A percentile compares a stretch with the other conserved stretches of the same genome.
Conservation (phyloP, 768 basidiomycete genomes). For the Boletus coccyginus region DNA sequence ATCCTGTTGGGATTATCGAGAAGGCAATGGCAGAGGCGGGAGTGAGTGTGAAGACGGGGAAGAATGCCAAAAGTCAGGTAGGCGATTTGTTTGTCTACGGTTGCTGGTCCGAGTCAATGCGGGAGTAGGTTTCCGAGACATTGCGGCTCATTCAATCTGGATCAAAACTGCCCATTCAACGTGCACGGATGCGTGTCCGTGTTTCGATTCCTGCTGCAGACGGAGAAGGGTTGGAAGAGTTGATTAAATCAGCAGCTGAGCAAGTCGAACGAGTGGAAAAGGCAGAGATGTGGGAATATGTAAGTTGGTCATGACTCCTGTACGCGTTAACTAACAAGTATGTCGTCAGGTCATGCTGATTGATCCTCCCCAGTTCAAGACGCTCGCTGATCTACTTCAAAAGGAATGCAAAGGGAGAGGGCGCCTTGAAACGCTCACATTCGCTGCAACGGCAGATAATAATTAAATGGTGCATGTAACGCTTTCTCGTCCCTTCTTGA, state of each 20-base stretch:
- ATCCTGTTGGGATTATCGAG: constrained; percentile 94
- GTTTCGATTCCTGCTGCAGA: constrained; percentile 70
- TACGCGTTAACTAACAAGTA: constrained; percentile 9
- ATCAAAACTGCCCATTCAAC: constrained; percentile 87
- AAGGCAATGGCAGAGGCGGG: constrained; percentile 97
- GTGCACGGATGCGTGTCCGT: constrained; percentile 90
- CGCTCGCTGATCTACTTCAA: constrained; percentile 85
- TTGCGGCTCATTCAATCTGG: constrained; percentile 79
- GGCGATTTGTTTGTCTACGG: constrained; percentile 4
- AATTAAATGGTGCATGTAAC: constrained; percentile 6
- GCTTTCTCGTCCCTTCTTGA: too few species aligned
- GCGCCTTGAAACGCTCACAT: constrained; percentile 77
- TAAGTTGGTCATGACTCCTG: constrained; percentile 39
- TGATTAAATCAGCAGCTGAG: constrained; percentile 70
- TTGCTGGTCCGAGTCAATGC: neutral
- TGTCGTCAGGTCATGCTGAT: constrained; percentile 78
- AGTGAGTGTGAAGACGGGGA: constrained; percentile 83
- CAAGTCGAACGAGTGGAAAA: constrained; percentile 82
- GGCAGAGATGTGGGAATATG: constrained; percentile 82
- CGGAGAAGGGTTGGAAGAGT: constrained; percentile 64
- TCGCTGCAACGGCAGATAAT: constrained; percentile 55
- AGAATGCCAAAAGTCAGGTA: constrained; percentile 94
- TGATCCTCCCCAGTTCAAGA: constrained; percentile 88
- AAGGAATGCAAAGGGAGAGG: constrained; percentile 89
- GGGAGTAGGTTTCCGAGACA: constrained; percentile 77